These are phyloP conservation scores for Yueomyces sp. DNA, from an alignment of 805 yeast species.

Conservation along the genomic window DNA sequence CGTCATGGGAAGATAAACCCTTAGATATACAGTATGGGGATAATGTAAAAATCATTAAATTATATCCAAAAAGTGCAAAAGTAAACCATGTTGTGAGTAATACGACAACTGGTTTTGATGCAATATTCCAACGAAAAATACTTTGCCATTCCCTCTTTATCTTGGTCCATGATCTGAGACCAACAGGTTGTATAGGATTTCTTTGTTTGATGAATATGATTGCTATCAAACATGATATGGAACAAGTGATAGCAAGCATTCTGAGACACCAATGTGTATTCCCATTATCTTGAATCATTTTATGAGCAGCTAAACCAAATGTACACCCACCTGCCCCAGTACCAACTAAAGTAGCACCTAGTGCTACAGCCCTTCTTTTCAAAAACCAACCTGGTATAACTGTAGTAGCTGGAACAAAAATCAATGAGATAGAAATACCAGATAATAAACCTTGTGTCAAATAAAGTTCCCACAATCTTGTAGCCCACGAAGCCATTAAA, in stretches of 20 bases:
- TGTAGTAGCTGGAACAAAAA: constrained; percentile 45
- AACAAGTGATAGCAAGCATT: constrained; percentile 29
- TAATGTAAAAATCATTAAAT: constrained; percentile 32
- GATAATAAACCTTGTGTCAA: constrained; percentile 55
- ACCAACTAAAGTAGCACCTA: constrained; percentile 37
- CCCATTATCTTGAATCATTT: constrained; percentile 29
- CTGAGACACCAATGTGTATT: constrained; percentile 36
- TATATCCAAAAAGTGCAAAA: constrained; percentile 28
- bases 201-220: constrained; percentile 34
- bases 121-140: constrained; percentile 13
- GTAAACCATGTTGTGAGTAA: constrained; percentile 27
- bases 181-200: constrained; percentile 21
- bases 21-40: constrained; percentile 33
- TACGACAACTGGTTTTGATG: constrained; percentile 21
- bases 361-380: constrained; percentile 43
- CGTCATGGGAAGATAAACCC: constrained; percentile 33
- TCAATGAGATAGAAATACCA: constrained; percentile 38
- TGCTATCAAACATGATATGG: constrained; percentile 28
- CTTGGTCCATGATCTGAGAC: constrained; percentile 15
- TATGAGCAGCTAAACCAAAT: constrained; percentile 29
- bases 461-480: constrained; percentile 50
- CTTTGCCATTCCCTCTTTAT: constrained; percentile 13
- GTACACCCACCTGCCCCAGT: constrained; percentile 41
- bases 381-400: constrained; percentile 61
- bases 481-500: constrained; percentile 47